Evolutionary conservation across 106 monocot genomes (phyloP).

Genomic region (Acorus gramineus): DNA sequence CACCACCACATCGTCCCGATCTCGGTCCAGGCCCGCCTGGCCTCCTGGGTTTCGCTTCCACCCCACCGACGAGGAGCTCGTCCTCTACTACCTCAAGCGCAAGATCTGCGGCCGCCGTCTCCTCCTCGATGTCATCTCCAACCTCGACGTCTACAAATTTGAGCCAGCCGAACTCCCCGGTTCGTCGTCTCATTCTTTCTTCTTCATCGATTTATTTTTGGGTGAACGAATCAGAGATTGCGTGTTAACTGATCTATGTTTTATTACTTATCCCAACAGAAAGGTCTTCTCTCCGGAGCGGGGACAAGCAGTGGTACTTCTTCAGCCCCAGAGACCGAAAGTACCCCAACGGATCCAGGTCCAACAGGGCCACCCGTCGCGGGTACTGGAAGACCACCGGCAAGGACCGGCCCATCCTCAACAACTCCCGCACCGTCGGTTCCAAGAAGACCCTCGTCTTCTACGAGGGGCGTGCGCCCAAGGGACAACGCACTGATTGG

Average conservation of each 20-base stretch:
- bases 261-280: constrained; percentile 23
- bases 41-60: constrained; percentile 90
- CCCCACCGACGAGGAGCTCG: constrained; percentile 98
- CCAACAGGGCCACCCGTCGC: constrained; percentile 56
- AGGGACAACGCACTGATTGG: constrained; percentile 77
- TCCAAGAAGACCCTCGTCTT: constrained; percentile 93
- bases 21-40: constrained; percentile 13
- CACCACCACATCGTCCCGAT: too few relatives aligned
- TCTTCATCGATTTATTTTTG: neutral
- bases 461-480: constrained; percentile 75
- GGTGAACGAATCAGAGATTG: neutral
- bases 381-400: constrained; percentile 98
- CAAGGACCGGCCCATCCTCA: constrained; percentile 61
- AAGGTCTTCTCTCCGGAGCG: constrained; percentile 51
- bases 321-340: constrained; percentile 82
- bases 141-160: constrained; percentile 86
- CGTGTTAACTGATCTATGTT: neutral
- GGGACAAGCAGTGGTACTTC: constrained; percentile 94
- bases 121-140: constrained; percentile 39
- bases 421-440: constrained; percentile 43
- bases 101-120: constrained; percentile 58
- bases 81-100: constrained; percentile 85
- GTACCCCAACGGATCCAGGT: constrained; percentile 79
- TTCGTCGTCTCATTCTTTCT: neutral
- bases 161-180: constrained; percentile 89